Evolutionary conservation across 768 basidiomycete species (phyloP), one percentile per base, ranked within the genome.

Genomic region (Lactifluus subvellereus): DNA sequence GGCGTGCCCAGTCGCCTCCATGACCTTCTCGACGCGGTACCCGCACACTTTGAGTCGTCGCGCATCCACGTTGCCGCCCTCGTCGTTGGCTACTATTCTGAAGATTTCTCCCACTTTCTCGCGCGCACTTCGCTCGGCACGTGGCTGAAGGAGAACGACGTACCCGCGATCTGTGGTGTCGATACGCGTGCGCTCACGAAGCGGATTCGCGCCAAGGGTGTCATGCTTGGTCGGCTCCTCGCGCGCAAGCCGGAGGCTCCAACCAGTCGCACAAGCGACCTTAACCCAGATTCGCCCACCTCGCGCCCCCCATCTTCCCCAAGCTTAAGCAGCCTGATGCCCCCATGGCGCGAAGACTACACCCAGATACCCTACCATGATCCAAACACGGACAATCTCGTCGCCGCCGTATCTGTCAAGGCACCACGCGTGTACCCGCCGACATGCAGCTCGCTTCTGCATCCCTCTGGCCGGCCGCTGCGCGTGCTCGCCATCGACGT

Each of bases 121-220:
- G 95, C 96, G 49, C 78, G 78, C 53, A 93, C 93, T 5, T 94
- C 91, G 9, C 81, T 99, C 18, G 88, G 89, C 54, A 72, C 84
- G 66, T 99, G 97, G 97, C 84, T 98, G 57, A 92, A 94, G 76
- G 94, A 98, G 76, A 93, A 95, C 70, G 88, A 85, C 47, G 79
- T 99, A 40, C 96, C 96, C 6, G 97, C 96, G 67, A 85, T 99
- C 57, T 97, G 87, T 74, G 97, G 97, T 66, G 83, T 98, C 61
- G 97, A 98, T 77, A 98, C 97, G 1, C 88, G 97, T 68, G 92
- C 90, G 59, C 84, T 99, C 72, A 98, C 97, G 57, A 98, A 98
- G 83, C 89, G 84, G 71, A 90, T 99, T 68, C 84, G 97, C 68
- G 91, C 95, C 75, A 91, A 97, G 68, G 97, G 97, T 55, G 89